Evolutionary conservation across 768 basidiomycete species (phyloP), one percentile per base, ranked within the genome.

Genomic region (Pleurotus djamor): DNA sequence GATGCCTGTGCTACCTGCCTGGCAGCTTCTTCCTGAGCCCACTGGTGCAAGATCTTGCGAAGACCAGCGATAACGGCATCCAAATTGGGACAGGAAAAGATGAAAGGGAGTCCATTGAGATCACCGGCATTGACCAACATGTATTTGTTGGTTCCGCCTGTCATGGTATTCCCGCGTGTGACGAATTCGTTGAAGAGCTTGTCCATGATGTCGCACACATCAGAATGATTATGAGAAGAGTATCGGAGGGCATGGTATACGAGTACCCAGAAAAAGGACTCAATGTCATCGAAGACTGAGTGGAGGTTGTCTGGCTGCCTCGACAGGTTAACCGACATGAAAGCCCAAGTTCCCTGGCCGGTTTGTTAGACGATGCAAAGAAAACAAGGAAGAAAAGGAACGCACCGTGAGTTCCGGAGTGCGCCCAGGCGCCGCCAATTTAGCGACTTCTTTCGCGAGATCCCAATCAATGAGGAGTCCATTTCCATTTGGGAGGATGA

Each of bases 261-360:
- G 32, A 68, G 28, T 7, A 70, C 63, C 48, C 67, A 61, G 38
- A 63, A 55, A 21, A 65, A 65, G 41, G 63, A 64, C 35, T 65
- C 64, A 1, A 59, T 36, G 55, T 65, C 64, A 38, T 65, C 62
- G 4, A 52, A 52, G 5, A 60, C 41, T 5, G 58, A 41, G 50
- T 63, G 64, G 17, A 60, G 12, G 17, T 21, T 54, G n/a, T 56
- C 28, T 33, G 49, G 32, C 10, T 32, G 34, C 9, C 33, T 4
- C 28, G 38, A 45, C 9, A 65, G 35, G 13, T 41, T 37, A 5
- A 58, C 60, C 3, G 64, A 57, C 57, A 65, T 63, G 48, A 65
- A 65, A 36, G 63, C 49, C 58, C 64, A 52, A n/a, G 64, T 63
- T 5, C 64, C 64, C 64, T n/a, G n/a, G n/a, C n/a, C n/a, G n/a